Base-by-base conservation (phyloP, 1,284 basidiomycete genomes). In the Rhodotorula sp. region DNA sequence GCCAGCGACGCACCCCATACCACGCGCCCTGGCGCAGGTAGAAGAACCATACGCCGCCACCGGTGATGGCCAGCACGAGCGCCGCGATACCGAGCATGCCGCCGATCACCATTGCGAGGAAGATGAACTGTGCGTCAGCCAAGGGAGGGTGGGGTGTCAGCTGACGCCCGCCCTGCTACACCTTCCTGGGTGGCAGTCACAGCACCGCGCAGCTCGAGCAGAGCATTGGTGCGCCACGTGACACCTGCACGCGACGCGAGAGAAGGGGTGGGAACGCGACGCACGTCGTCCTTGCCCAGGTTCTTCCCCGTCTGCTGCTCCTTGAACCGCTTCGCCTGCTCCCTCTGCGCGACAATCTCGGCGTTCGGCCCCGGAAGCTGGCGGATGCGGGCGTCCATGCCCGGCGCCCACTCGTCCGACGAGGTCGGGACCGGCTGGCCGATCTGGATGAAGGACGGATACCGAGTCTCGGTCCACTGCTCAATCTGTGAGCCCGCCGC, bases 401-500 rank as follows among this genome's bases (percentile, higher is more conserved):
- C 76, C 5, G 72, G 69, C 29, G 39, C 46, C 73, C 74, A 77
- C 50, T 77, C 73, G 7, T 70, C 69, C 21, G 29, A 36, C 44
- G 73, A 69, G 22, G 46, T 59, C 9, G 74, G 73, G n/a, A 75
- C 59, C 9, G 66, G 69, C 51, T 62, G 39, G 46, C 76, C 73
- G 29, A 71, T 50, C 34, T 48, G 25, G 41, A 77, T 69, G 74
- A 73, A 79, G 27, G 78, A 79, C 10, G 78, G 78, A 70, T 77
- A 79, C 41, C 78, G 70, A n/a, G 75, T 74, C 66, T 97, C 94
- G 74, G 85, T 88, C 94, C 94, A 97, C 83, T 89, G 88, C 78
- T 96, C 93, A 80, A 97, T 91, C 91, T 94, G 81, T 25, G 27
- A 10, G 44, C 8, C 19, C 12, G 17, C 41, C 6, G 34, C 36